A percentile compares a stretch with the other conserved stretches of the same genome.
phyloP scores from a whole-genome alignment of 306 rosid genomes.

The Gillenia trifoliata region DNA sequence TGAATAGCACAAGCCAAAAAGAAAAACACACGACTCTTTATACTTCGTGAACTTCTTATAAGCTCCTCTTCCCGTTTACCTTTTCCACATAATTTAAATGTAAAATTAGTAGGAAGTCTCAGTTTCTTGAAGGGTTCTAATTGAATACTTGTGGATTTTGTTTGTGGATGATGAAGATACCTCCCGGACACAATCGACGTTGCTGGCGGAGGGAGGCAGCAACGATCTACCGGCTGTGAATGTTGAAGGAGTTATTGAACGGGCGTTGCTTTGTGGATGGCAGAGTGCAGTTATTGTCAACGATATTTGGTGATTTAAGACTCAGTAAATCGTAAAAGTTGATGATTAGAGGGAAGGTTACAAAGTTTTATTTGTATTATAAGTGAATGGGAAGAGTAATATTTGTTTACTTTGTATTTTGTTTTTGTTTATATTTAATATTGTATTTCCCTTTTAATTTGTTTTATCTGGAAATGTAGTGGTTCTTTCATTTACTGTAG shows the following conservation, averaged over 20 bases:
- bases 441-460: constrained; percentile 6
- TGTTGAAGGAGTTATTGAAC: constrained; percentile 39
- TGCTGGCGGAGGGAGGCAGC: constrained; percentile 74
- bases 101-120: neutral
- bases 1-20: neutral
- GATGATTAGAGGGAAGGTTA: constrained; percentile 14
- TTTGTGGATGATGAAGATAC: constrained; percentile 44
- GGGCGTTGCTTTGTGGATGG: constrained; percentile 19
- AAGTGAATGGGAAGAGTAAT: constrained; percentile 21
- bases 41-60: neutral
- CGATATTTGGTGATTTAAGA: constrained; percentile 17
- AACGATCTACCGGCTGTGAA: constrained; percentile 90
- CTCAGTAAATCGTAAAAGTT: constrained; percentile 20
- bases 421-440: constrained; percentile 18
- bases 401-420: constrained; percentile 8
- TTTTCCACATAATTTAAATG: neutral
- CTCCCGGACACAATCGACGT: constrained; percentile 87
- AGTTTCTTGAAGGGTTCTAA: neutral
- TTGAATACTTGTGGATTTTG: neutral
- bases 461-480: constrained; percentile 17
- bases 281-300: constrained; percentile 11
- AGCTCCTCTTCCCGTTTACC: neutral
- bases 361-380: constrained; percentile 35
- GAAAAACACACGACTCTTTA: neutral
- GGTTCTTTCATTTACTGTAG: neutral